These are phyloP conservation scores for Wickerhamomyces alni DNA, from an alignment of 805 yeast genomes.

Conservation along the genomic window DNA sequence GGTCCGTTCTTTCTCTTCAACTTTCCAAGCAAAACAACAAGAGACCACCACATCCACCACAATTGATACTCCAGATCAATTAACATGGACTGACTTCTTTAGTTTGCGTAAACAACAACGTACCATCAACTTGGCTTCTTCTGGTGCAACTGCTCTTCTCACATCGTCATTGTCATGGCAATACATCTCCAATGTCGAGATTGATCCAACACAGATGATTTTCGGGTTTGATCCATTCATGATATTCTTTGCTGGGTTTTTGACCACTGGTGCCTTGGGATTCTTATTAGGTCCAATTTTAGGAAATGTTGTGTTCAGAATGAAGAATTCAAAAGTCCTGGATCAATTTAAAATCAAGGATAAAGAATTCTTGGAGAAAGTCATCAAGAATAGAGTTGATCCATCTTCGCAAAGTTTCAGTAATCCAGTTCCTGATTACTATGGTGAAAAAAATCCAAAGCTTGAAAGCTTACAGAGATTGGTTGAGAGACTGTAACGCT, in stretches of 20 bases:
- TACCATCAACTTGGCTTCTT: conserved; percentile 58
- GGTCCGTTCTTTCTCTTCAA: neutral
- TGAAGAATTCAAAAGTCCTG: conserved; percentile 42
- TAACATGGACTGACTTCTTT: conserved; percentile 81
- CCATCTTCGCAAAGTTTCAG: conserved; percentile 85
- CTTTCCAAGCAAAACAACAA: neutral
- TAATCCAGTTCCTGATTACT: conserved; percentile 97
- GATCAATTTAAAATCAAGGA: conserved; percentile 54
- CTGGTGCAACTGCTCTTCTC: conserved; percentile 57
- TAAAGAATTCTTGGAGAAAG: conserved; percentile 64
- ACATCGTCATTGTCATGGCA: conserved; percentile 70
- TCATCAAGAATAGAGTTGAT: conserved; percentile 79
- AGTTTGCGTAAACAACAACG: conserved; percentile 71
- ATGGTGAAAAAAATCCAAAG: conserved; percentile 94
- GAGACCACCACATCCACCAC: too few relatives aligned
- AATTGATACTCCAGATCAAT: conserved; percentile 3
- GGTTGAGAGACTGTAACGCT: conserved; percentile 94
- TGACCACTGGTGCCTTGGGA: conserved; percentile 71
- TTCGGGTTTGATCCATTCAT: conserved; percentile 88
- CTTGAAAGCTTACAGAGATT: conserved; percentile 79
- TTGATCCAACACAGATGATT: conserved; percentile 81
- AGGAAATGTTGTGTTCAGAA: conserved; percentile 65
- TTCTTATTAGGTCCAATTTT: conserved; percentile 76
- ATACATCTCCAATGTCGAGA: conserved; percentile 71
- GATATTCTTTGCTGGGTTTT: conserved; percentile 68